A percentile compares a stretch with the other conserved stretches of the same genome.
These are phyloP conservation scores for Aspergillus fumigatiaffinis DNA, from an alignment of 2,329 filamentous ascomycete genomes.

Conservation along the genomic window DNA sequence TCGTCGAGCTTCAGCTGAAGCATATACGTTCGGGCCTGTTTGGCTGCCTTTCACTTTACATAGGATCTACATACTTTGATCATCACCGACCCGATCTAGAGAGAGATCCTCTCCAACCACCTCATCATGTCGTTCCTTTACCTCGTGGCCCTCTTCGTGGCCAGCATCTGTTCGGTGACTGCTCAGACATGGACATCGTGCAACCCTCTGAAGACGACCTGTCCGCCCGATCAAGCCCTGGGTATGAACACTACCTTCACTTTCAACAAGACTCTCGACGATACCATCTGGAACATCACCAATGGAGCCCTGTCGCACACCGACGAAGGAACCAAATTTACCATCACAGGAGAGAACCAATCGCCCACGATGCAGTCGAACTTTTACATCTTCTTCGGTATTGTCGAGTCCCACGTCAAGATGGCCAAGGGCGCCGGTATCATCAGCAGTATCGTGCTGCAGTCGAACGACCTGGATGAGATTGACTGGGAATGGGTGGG, in stretches of 20 bases:
- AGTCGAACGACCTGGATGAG: conserved; percentile 81
- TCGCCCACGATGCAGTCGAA: conserved; percentile 74
- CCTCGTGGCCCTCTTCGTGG: conserved; percentile 24
- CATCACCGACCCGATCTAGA: conserved; percentile 4
- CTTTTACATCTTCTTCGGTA: conserved; percentile 84
- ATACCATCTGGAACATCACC: conserved; percentile 64
- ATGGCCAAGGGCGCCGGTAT: conserved; percentile 71
- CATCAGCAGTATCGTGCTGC: conserved; percentile 75
- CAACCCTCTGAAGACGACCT: conserved; percentile 69
- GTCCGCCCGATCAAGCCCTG: conserved; percentile 68
- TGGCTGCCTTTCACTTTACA: conserved; percentile 2
- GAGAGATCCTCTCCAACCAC: neutral
- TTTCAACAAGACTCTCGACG: conserved; percentile 60
- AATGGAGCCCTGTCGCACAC: conserved; percentile 63
- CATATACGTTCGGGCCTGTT: conserved; percentile 1
- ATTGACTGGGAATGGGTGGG: conserved; percentile 64
- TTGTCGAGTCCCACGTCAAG: conserved; percentile 73
- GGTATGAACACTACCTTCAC: conserved; percentile 57
- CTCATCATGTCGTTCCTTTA: conserved; percentile 25
- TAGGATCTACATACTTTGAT: neutral
- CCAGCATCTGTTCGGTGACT: conserved; percentile 24
- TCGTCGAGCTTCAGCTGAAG: neutral
- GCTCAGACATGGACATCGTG: conserved; percentile 77
- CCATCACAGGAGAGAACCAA: conserved; percentile 64
- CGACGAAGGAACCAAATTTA: conserved; percentile 65